Percentiles rank a stretch among this genome's conserved stretches.
Evolutionary conservation across 306 rosid genomes (phyloP).

Genomic region (Clitoria ternatea): DNA sequence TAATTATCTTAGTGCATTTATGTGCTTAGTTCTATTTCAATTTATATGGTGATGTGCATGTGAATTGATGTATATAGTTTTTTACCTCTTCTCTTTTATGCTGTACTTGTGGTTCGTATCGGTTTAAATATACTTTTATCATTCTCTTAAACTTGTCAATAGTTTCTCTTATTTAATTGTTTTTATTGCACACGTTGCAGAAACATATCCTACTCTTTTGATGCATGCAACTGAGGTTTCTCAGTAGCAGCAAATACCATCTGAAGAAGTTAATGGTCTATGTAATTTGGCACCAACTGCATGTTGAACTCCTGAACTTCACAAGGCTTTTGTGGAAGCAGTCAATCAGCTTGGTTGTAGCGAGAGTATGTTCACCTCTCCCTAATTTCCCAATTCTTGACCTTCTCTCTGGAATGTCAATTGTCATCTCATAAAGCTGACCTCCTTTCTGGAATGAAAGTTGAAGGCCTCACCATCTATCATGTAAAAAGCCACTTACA

Average conservation of each 20-base stretch:
- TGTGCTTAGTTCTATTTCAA: constrained; percentile 2
- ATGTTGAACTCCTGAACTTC: constrained; percentile 98
- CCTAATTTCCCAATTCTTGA: constrained; percentile 1
- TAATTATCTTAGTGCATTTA: neutral
- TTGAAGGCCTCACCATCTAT: constrained; percentile 86
- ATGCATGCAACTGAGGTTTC: constrained; percentile 45
- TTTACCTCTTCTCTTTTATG: neutral
- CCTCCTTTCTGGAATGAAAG: constrained; percentile 81
- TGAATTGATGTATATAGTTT: constrained; percentile 17
- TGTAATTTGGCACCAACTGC: constrained; percentile 42
- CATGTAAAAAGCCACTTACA: constrained; percentile 98
- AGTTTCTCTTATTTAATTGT: neutral
- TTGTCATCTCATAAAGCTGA: constrained; percentile 21
- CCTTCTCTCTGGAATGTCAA: constrained; percentile 6
- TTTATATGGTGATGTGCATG: neutral
- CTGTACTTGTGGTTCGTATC: neutral
- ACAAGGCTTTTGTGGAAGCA: constrained; percentile 90
- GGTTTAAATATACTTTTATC: constrained; percentile 11
- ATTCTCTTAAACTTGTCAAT: neutral
- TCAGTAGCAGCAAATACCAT: constrained; percentile 33
- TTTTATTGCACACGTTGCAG: constrained; percentile 17
- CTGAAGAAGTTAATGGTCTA: constrained; percentile 39
- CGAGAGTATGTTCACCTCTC: constrained; percentile 57
- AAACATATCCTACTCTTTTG: constrained; percentile 32
- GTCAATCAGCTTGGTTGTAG: constrained; percentile 86